Percentiles rank a stretch among this genome's conserved stretches.
Evolutionary conservation across 1,284 basidiomycete species (phyloP).

Genomic region (Malassezia restricta): DNA sequence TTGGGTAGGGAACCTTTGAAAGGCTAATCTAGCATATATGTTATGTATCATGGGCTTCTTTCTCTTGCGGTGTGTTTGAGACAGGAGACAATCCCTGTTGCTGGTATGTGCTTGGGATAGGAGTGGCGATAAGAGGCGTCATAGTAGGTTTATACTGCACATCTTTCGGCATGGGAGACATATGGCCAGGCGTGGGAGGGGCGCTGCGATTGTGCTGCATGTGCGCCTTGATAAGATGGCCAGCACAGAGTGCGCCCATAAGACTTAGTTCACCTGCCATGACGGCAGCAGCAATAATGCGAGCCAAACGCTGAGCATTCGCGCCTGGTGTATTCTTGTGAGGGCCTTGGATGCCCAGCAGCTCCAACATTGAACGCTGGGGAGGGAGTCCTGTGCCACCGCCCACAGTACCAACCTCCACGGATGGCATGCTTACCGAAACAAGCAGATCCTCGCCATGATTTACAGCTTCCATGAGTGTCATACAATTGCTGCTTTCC

Average conservation of each 20-base stretch:
- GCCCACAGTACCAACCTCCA: slow-evolving; percentile 62
- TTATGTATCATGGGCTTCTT: too few species aligned
- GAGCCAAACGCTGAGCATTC: slow-evolving; percentile 42
- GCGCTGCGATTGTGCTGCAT: slow-evolving; percentile 45
- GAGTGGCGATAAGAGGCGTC: slow-evolving; percentile 16
- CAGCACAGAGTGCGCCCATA: slow-evolving; percentile 41
- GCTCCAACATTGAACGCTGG: slow-evolving; percentile 41
- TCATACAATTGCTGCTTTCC: slow-evolving; percentile 96
- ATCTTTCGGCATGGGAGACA: slow-evolving; percentile 21
- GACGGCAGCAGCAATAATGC: slow-evolving; percentile 43
- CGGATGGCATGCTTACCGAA: slow-evolving; percentile 44
- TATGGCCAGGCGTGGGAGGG: slow-evolving; percentile 38
- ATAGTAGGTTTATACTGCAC: slow-evolving; percentile 12
- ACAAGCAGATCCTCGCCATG: slow-evolving; percentile 71
- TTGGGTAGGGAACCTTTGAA: too few species aligned
- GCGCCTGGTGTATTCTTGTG: slow-evolving; percentile 38
- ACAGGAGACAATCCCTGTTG: not conserved
- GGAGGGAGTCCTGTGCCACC: slow-evolving; percentile 60
- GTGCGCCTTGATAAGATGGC: slow-evolving; percentile 44
- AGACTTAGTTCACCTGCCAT: slow-evolving; percentile 45
- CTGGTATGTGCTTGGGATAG: not conserved
- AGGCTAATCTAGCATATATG: too few species aligned
- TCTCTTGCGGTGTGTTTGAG: too few species aligned
- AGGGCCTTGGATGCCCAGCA: slow-evolving; percentile 42
- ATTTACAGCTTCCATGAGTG: slow-evolving; percentile 89